phyloP scores from a whole-genome alignment of 495 filamentous ascomycete genomes.

The Penicillium canariense region DNA sequence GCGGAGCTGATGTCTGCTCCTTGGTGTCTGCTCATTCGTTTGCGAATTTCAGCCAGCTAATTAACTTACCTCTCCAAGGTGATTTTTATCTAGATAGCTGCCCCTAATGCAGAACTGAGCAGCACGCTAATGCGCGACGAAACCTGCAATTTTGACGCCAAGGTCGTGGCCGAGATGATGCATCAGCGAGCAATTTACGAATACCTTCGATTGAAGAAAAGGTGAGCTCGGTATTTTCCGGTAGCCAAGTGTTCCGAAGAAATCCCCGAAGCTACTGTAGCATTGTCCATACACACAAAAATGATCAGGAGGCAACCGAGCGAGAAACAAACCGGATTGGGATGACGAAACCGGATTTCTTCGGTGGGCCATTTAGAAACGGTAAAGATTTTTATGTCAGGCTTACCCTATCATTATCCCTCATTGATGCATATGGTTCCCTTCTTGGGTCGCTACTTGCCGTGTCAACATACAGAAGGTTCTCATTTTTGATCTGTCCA shows the following conservation, averaged over 20 bases:
- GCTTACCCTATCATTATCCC: too few relatives aligned
- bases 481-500: too few relatives aligned
- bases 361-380: too few relatives aligned
- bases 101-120: not conserved
- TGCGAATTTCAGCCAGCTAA: not conserved
- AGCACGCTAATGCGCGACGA: not conserved
- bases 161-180: not conserved
- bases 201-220: not conserved
- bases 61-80: not conserved
- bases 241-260: not conserved
- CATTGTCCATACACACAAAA: too few relatives aligned
- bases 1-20: not conserved
- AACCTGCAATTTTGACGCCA: not conserved
- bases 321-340: too few relatives aligned
- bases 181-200: not conserved
- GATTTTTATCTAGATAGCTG: slow-evolving; percentile 2
- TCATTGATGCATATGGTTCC: too few relatives aligned
- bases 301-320: too few relatives aligned
- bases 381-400: too few relatives aligned
- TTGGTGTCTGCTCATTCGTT: not conserved
- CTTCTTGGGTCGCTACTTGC: too few relatives aligned
- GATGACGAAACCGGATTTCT: too few relatives aligned
- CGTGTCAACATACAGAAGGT: too few relatives aligned
- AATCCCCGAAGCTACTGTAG: too few relatives aligned
- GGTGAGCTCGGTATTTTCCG: not conserved